Percentiles rank a stretch among this genome's conserved stretches.
Evolutionary conservation across 192 early-diverging fungal genomes (phyloP).

Genomic region (Powellomyces hirtus): DNA sequence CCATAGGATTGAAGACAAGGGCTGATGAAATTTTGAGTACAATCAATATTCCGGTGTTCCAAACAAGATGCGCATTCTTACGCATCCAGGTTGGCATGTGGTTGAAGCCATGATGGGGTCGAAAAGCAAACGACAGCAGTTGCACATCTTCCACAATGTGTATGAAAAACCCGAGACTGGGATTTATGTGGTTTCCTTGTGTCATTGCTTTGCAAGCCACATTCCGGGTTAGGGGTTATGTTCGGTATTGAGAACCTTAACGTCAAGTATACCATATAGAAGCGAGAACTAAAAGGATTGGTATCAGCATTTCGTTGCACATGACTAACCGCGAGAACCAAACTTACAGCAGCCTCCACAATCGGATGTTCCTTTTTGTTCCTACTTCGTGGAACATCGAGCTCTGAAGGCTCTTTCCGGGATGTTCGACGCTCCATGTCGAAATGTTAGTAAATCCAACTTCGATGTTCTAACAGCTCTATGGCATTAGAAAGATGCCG

Average conservation of each 20-base stretch:
- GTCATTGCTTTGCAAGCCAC: constrained; percentile 18
- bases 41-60: background rate
- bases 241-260: background rate
- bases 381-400: background rate
- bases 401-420: background rate
- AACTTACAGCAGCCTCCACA: background rate
- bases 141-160: constrained; percentile 23
- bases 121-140: constrained; percentile 21
- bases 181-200: constrained; percentile 20
- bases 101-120: constrained; percentile 1
- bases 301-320: background rate
- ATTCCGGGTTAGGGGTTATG: background rate
- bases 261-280: background rate
- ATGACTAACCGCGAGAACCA: background rate
- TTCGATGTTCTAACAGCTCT: too few relatives aligned
- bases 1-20: constrained; percentile 17
- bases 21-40: background rate
- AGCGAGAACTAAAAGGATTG: background rate
- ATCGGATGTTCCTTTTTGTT: background rate
- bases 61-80: background rate
- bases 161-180: background rate
- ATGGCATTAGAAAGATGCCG: too few relatives aligned
- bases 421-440: background rate
- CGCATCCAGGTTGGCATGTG: constrained; percentile 24
- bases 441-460: too few relatives aligned